These are phyloP conservation scores for Dothistroma pini DNA, from an alignment of 2,329 filamentous ascomycete species.

Conservation along the genomic window DNA sequence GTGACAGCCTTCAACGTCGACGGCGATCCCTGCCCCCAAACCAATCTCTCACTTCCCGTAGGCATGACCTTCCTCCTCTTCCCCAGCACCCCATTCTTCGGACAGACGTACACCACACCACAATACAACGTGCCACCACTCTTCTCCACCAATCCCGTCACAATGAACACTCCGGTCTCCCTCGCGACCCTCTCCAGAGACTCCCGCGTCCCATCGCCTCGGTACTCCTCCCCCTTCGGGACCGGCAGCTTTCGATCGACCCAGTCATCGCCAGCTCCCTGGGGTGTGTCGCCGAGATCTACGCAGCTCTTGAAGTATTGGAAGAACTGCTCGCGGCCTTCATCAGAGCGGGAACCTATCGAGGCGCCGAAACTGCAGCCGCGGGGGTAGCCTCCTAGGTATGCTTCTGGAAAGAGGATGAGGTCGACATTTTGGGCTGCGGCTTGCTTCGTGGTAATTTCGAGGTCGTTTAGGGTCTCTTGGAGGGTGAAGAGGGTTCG, in stretches of 20 bases:
- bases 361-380: constrained; percentile 72
- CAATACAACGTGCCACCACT: constrained; percentile 83
- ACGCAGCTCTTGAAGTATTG: constrained; percentile 74
- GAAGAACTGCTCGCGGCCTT: constrained; percentile 77
- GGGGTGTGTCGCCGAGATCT: constrained; percentile 75
- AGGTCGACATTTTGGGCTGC: constrained; percentile 60
- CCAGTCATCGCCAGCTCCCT: constrained; percentile 70
- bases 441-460: constrained; percentile 61
- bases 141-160: constrained; percentile 75
- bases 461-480: constrained; percentile 64
- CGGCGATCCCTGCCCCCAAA: constrained; percentile 85
- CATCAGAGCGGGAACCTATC: constrained; percentile 64
- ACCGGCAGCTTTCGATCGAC: constrained; percentile 57
- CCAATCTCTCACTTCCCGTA: constrained; percentile 75
- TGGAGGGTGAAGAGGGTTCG: constrained; percentile 46
- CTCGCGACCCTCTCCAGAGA: constrained; percentile 70
- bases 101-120: constrained; percentile 76
- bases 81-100: constrained; percentile 66
- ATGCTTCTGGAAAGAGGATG: constrained; percentile 87
- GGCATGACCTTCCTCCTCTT: constrained; percentile 94
- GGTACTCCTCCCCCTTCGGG: constrained; percentile 44
- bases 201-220: constrained; percentile 76
- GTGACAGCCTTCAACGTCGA: constrained; percentile 74
- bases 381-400: constrained; percentile 85
- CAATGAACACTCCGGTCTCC: constrained; percentile 76